Base-by-base conservation (phyloP, 768 basidiomycete species). In the Amanita molliuscula region DNA sequence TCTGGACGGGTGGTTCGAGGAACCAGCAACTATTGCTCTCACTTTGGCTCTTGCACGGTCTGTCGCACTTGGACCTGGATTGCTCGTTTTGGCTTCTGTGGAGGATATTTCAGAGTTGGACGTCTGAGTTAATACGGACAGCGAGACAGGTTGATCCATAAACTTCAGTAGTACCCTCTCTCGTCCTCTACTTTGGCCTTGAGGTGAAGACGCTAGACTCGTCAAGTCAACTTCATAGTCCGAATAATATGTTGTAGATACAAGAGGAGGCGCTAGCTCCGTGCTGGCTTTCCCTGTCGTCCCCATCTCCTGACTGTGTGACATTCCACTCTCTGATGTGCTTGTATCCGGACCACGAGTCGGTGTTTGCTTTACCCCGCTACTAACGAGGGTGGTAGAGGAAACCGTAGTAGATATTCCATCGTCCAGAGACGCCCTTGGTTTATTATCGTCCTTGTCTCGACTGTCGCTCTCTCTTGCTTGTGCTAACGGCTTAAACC, bases 151-250 rank as follows among this genome's bases (percentile, higher is more conserved):
- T 9, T 16, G 45, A 23, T 46, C 45, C 31, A 46, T 20, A 21
- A 46, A 35, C 33, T 13, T 16, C 6, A 33, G 45, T 34, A 34
- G 6, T 10, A 11, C 45, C 20, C 21, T n/a, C 21, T 9, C n/a
- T 6, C 29, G 23, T 23, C 9, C 21, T 31, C 31, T 8, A 7
- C 37, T 28, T 48, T 13, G 23, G 48, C 47, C 47, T 47, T 40
- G 48, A 34, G 36, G 48, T 36, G 51, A 43, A 33, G n/a, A 57
- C 47, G 23, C 36, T 51, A 48, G 53, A 26, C 51, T 58, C 38
- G 61, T 58, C 15, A 66, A 47, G 48, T 73, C 73, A 37, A 73
- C 75, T 48, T 80, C 77, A 41, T 68, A 69, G 54, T 78, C 76
- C 3, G 76, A 78, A 50, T 72, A 73, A 25, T 67, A 65, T 5